phyloP scores from a whole-genome alignment of 495 filamentous ascomycete species.

The Penicillium soppii region DNA sequence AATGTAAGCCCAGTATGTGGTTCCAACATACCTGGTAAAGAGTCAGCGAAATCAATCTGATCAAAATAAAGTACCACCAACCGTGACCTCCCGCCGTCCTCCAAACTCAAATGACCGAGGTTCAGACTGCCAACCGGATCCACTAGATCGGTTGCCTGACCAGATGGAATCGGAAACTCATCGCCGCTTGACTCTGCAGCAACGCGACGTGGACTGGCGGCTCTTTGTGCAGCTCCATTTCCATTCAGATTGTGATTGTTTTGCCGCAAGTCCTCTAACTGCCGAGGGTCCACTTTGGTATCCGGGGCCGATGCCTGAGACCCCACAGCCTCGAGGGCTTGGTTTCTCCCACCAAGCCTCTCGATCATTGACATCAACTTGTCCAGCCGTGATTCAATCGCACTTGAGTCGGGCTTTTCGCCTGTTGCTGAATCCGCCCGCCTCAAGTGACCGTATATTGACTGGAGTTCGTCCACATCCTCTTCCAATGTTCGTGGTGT shows the following conservation, averaged over 20 bases:
- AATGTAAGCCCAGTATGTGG: conserved; percentile 53
- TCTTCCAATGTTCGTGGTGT: conserved; percentile 31
- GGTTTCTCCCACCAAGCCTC: conserved; percentile 33
- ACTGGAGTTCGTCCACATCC: conserved; percentile 36
- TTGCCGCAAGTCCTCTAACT: conserved; percentile 18
- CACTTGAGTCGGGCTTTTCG: conserved; percentile 31
- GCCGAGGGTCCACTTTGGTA: conserved; percentile 17
- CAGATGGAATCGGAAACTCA: conserved; percentile 48
- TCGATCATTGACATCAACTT: conserved; percentile 50
- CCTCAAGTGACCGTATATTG: conserved; percentile 37
- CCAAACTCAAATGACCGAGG: conserved; percentile 46
- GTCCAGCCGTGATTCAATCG: conserved; percentile 44
- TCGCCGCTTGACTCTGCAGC: conserved; percentile 38
- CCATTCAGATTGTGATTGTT: conserved; percentile 12
- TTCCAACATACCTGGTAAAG: conserved; percentile 47
- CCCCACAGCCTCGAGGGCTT: conserved; percentile 26
- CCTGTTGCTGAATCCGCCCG: conserved; percentile 23
- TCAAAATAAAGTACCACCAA: conserved; percentile 13
- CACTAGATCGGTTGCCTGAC: conserved; percentile 44
- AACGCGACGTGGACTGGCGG: conserved; percentile 36
- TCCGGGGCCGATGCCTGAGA: conserved; percentile 24
- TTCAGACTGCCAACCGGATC: conserved; percentile 48
- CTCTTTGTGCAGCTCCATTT: conserved; percentile 17
- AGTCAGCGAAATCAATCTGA: conserved; percentile 3
- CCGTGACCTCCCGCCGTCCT: conserved; percentile 48